Conservation (phyloP, 345 rosid genomes). For the Mercurialis annua region DNA sequence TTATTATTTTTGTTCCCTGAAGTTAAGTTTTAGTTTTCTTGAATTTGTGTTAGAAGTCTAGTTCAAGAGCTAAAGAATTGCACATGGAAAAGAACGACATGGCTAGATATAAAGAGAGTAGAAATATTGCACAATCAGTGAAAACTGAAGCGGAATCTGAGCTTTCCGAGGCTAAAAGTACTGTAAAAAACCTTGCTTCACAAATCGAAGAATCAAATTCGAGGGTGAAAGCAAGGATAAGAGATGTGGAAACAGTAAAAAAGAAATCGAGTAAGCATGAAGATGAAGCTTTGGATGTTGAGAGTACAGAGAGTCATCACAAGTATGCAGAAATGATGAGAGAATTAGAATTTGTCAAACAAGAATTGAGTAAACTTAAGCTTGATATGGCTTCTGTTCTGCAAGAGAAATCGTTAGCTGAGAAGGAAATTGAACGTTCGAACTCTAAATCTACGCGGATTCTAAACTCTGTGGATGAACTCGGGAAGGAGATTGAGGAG, state of each 20-base stretch:
- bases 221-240: slow-evolving; percentile 26
- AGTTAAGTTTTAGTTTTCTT: neutral
- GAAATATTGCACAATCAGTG: slow-evolving; percentile 42
- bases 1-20: neutral
- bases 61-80: slow-evolving; percentile 57
- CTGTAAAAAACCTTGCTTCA: slow-evolving; percentile 44
- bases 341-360: slow-evolving; percentile 58
- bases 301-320: slow-evolving; percentile 19
- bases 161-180: slow-evolving; percentile 39
- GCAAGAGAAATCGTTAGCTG: slow-evolving; percentile 54
- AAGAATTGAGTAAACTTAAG: slow-evolving; percentile 67
- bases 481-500: slow-evolving; percentile 63
- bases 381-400: slow-evolving; percentile 59
- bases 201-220: slow-evolving; percentile 44
- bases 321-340: slow-evolving; percentile 38
- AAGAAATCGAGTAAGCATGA: slow-evolving; percentile 23
- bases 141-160: slow-evolving; percentile 54
- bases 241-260: slow-evolving; percentile 26
- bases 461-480: slow-evolving; percentile 33
- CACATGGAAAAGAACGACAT: slow-evolving; percentile 53
- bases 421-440: slow-evolving; percentile 41
- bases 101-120: slow-evolving; percentile 45
- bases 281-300: slow-evolving; percentile 14
- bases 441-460: slow-evolving; percentile 27
- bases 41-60: slow-evolving; percentile 29